A percentile compares a stretch with the other conserved stretches of the same genome.
phyloP scores from a whole-genome alignment of 345 rosid genomes.

The Firmiana major region DNA sequence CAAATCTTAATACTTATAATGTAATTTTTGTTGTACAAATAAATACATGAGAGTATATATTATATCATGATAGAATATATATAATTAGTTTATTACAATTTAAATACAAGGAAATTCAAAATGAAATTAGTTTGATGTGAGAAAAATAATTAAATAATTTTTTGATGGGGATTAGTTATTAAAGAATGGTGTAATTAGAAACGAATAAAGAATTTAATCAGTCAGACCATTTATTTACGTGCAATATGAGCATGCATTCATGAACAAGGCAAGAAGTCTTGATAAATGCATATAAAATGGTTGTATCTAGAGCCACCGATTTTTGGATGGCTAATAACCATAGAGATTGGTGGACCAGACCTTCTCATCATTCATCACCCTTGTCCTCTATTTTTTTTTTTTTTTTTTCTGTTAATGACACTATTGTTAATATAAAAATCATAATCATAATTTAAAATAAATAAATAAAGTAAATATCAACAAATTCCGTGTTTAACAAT shows the following conservation, averaged over 20 bases:
- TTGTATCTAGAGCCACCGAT: background rate
- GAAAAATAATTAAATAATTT: background rate
- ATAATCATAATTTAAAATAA: too few relatives aligned
- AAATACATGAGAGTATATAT: too few relatives aligned
- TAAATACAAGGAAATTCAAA: background rate
- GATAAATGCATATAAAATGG: background rate
- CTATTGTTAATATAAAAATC: too few relatives aligned
- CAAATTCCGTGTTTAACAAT: background rate
- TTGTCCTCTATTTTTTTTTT: too few relatives aligned
- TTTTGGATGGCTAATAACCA: background rate
- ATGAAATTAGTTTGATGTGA: background rate
- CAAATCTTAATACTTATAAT: too few relatives aligned
- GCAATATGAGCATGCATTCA: background rate
- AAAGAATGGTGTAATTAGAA: background rate
- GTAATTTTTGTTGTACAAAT: too few relatives aligned
- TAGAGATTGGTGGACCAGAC: background rate
- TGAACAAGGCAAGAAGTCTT: background rate
- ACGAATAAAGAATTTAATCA: background rate
- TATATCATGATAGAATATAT: too few relatives aligned
- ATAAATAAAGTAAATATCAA: too few relatives aligned
- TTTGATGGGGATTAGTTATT: background rate
- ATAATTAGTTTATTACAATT: too few relatives aligned
- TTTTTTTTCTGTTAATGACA: too few relatives aligned
- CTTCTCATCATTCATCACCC: background rate
- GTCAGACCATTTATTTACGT: background rate